A percentile compares a stretch with the other conserved stretches of the same genome.
Conservation (phyloP, 345 rosid genomes). For the Ceriops decandra region DNA sequence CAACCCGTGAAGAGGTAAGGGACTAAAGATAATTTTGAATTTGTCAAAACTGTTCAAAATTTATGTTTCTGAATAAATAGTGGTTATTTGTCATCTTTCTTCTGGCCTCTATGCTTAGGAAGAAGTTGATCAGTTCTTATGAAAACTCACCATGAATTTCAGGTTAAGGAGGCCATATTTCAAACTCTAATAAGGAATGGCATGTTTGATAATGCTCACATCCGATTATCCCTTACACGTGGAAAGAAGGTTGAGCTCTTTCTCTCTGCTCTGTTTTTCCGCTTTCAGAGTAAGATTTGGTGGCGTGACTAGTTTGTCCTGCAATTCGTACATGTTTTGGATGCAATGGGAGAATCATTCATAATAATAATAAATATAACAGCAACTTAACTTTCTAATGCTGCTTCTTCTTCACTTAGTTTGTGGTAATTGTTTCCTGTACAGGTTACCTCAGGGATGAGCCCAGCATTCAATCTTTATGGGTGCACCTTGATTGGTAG, state of each 20-base stretch:
- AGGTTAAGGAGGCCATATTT: slow-evolving; percentile 86
- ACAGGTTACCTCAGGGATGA: slow-evolving; percentile 94
- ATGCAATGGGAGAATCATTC: no score
- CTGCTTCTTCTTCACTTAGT: not conserved
- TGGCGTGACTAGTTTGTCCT: no score
- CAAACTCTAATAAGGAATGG: slow-evolving; percentile 71
- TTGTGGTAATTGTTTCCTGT: slow-evolving; percentile 4
- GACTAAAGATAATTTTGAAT: slow-evolving; percentile 7
- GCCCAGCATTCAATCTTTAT: slow-evolving; percentile 82
- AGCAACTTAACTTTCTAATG: no score
- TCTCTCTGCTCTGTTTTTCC: slow-evolving; percentile 1
- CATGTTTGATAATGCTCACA: slow-evolving; percentile 83
- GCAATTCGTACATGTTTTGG: no score
- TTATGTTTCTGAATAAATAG: no score
- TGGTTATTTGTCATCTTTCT: slow-evolving; percentile 1
- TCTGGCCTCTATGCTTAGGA: not conserved
- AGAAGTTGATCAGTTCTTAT: slow-evolving; percentile 11
- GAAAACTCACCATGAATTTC: slow-evolving; percentile 8
- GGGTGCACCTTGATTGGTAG: slow-evolving; percentile 90
- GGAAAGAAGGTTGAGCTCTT: slow-evolving; percentile 63
- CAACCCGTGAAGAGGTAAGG: slow-evolving; percentile 65
- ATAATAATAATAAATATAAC: no score
- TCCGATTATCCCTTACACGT: slow-evolving; percentile 77
- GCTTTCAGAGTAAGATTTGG: no score
- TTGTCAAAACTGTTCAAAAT: not conserved